Evolutionary conservation across 1,284 basidiomycete genomes (phyloP), one percentile per base, ranked within the genome.

Genomic region (Tilletia caries): DNA sequence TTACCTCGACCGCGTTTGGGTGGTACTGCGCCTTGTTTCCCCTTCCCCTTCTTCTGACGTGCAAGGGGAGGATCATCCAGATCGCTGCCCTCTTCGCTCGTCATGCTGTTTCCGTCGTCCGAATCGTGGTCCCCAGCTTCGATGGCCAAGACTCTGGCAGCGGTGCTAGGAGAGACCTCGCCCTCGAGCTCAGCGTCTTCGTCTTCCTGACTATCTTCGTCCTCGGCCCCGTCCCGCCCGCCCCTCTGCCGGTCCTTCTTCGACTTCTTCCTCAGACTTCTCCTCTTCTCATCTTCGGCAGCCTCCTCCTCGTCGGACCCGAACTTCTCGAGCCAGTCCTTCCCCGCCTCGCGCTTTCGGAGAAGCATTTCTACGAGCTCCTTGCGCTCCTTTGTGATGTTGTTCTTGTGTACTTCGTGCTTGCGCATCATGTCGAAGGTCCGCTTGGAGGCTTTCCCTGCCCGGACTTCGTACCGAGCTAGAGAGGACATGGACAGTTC

Each of bases 251-350:
- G n/a, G 23, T 54, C n/a, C 62, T 69, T 32, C 60, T 52, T 66
- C 34, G 18, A 29, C 33, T 65, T 68, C 62, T 25, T 34, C 67
- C 27, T 66, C 67, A 43, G 67, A 65, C 29, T n/a, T 34, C 58
- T 34, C 33, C 29, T 44, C 48, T 64, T 67, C 29, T 37, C 23
- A 23, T 67, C 46, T 25, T 43, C 43, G 8, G 67, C 37, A 20
- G 32, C 58, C 15, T 34, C 48, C 27, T 66, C 65, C 29, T 46
- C 15, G 8, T 48, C 37, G 8, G 62, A 62, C 13, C 58, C 58
- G 52, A 69, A 69, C 1, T 46, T 60, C 3, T 65, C 65, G 41
- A 33, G 66, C 68, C 68, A 69, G 41, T 69, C 68, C 18, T 67
- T 43, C 8, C 52, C 66, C 58, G 48, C 66, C 32, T 62, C 15